Evolutionary conservation across 2,329 filamentous ascomycete genomes (phyloP).

Genomic region (Sporothrix pseudoabietina): DNA sequence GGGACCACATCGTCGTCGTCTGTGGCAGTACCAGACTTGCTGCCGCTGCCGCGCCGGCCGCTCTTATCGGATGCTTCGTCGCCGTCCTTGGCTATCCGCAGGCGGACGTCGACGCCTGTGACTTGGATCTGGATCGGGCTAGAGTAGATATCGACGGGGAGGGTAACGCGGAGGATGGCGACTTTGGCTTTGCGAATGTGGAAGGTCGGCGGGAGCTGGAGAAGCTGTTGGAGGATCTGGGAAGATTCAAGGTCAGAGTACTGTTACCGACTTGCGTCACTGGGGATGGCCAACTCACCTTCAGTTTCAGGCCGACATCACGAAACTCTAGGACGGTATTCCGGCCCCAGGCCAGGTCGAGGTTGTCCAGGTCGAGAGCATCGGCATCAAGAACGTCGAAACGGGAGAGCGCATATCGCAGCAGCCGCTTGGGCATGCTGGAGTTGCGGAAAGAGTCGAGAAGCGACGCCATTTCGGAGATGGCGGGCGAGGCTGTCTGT

Average conservation of each 20-base stretch:
- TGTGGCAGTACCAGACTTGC: slow-evolving; percentile 38
- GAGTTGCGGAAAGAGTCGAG: slow-evolving; percentile 66
- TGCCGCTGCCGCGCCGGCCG: slow-evolving; percentile 12
- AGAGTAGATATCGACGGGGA: slow-evolving; percentile 85
- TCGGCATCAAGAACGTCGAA: slow-evolving; percentile 88
- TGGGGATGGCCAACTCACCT: slow-evolving; percentile 54
- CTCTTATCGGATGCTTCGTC: neutral
- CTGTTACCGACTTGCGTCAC: neutral
- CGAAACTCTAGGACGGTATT: slow-evolving; percentile 82
- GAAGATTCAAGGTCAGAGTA: neutral
- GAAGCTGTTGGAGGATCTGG: slow-evolving; percentile 75
- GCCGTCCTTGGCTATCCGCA: slow-evolving; percentile 50
- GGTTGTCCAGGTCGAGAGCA: slow-evolving; percentile 78
- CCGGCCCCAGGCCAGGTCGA: slow-evolving; percentile 81
- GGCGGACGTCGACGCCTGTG: slow-evolving; percentile 74
- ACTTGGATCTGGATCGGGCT: slow-evolving; percentile 81
- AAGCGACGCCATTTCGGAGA: slow-evolving; percentile 67
- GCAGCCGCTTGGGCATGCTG: slow-evolving; percentile 83
- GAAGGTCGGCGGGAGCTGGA: slow-evolving; percentile 73
- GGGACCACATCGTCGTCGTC: slow-evolving; percentile 54
- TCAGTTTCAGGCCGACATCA: slow-evolving; percentile 78
- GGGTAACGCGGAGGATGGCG: slow-evolving; percentile 73
- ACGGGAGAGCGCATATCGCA: slow-evolving; percentile 81
- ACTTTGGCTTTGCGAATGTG: slow-evolving; percentile 74
- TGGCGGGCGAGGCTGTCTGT: neutral